Evolutionary conservation across 345 rosid genomes (phyloP), one percentile per base, ranked within the genome.

Genomic region (Carallia brachiata): DNA sequence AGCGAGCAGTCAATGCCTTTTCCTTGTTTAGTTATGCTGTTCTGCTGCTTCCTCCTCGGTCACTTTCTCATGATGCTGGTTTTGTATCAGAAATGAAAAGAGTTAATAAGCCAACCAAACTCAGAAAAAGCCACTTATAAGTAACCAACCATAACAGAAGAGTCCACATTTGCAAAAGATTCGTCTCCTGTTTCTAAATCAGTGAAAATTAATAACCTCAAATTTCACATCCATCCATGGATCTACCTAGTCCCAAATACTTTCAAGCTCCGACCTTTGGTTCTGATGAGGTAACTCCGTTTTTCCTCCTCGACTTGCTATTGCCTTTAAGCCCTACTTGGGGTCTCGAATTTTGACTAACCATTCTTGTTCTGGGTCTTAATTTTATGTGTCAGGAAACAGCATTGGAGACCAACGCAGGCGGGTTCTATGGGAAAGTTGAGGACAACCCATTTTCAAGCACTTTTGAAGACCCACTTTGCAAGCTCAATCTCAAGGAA

Each of bases 401-500:
- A 23, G 34, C 68, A 59, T 10, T 82, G 81, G 81, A 78, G 73
- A 37, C 52, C 68, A 80, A 70, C 58, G 53, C 71, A 36, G 61
- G 76, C 68, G 23, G 23, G 23, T n/a, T 79, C 61, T 75, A 72
- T 67, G 81, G 83, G 36, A 77, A 71, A 75, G 76, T 68, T 40
- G 77, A 72, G n/a, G 76, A 65, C 56, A 82, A 85, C 78, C 93
- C 90, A 36, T 86, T 92, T 81, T 82, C 70, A 62, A 89, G 87
- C 28, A 5, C 79, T 6, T 78, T 79, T 61, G 63, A 78, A 18
- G 91, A 89, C 80, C 89, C 96, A 54, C 87, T 80, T 62, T 88
- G 89, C 84, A 84, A 80, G 83, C 88, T 87, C 62, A 88, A 84
- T 74, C 89, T 87, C 69, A 86, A 84, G 67, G 95, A 94, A 76